A percentile compares a stretch with the other conserved stretches of the same genome.
phyloP scores from a whole-genome alignment of 345 rosid genomes.

The Streptanthus diversifolius region DNA sequence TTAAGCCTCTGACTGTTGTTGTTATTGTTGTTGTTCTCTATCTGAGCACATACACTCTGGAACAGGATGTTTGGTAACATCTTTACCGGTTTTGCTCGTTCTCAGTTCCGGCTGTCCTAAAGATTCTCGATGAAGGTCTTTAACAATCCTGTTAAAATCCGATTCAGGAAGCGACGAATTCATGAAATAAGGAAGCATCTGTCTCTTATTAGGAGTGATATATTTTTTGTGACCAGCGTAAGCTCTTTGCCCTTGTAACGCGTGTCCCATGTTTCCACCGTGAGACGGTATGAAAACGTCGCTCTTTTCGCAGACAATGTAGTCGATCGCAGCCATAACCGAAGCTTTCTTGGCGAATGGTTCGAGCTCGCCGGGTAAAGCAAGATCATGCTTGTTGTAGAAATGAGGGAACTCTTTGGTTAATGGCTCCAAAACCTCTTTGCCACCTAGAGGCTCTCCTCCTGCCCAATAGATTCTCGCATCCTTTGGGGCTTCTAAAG shows the following conservation, averaged over 20 bases:
- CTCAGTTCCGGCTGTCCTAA: slow-evolving; percentile 85
- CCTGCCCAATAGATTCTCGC: slow-evolving; percentile 95
- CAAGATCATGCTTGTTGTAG: slow-evolving; percentile 85
- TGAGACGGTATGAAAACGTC: slow-evolving; percentile 98
- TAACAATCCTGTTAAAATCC: slow-evolving; percentile 68
- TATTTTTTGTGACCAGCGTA: slow-evolving; percentile 93
- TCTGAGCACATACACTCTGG: slow-evolving; percentile 87
- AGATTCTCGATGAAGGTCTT: slow-evolving; percentile 72
- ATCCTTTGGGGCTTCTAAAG: slow-evolving; percentile 72
- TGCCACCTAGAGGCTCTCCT: slow-evolving; percentile 88
- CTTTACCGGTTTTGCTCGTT: slow-evolving; percentile 65
- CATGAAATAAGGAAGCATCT: slow-evolving; percentile 88
- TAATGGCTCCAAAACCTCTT: slow-evolving; percentile 70
- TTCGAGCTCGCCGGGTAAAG: slow-evolving; percentile 75
- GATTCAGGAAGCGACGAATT: slow-evolving; percentile 66
- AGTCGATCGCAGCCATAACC: slow-evolving; percentile 85
- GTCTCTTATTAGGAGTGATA: slow-evolving; percentile 91
- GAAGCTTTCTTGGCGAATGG: slow-evolving; percentile 82
- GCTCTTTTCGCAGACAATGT: slow-evolving; percentile 70
- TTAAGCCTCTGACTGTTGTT: slow-evolving; percentile 19
- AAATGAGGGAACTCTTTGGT: slow-evolving; percentile 63
- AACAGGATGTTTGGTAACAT: slow-evolving; percentile 88
- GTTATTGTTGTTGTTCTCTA: slow-evolving; percentile 25
- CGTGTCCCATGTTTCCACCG: slow-evolving; percentile 98
- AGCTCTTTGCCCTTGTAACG: slow-evolving; percentile 89